Conservation (phyloP, 495 filamentous ascomycete species). For the Chlorociboria aeruginascens region DNA sequence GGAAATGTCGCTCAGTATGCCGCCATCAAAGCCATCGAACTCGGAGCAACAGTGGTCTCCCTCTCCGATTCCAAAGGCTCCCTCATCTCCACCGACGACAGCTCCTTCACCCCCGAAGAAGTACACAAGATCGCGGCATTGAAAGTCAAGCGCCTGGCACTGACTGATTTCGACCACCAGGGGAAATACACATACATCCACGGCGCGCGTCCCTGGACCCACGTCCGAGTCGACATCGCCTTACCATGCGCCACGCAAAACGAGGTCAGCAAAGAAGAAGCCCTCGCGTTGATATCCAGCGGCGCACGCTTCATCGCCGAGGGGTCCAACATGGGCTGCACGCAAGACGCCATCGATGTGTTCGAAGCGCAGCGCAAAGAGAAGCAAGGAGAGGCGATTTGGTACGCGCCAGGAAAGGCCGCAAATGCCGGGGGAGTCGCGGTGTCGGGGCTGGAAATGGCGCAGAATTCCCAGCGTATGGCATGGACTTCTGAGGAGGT, state of each 20-base stretch:
- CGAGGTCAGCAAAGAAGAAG: conserved; percentile 86
- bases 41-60: conserved; percentile 84
- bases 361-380: conserved; percentile 74
- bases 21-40: conserved; percentile 92
- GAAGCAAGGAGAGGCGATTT: conserved; percentile 63
- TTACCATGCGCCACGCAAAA: conserved; percentile 95
- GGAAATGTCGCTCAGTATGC: conserved; percentile 98
- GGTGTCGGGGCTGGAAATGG: conserved; percentile 97
- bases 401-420: conserved; percentile 95
- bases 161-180: conserved; percentile 44
- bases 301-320: conserved; percentile 86
- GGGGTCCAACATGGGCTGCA: conserved; percentile 98
- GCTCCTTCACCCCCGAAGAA: conserved; percentile 64
- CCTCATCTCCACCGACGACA: conserved; percentile 55
- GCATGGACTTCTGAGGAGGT: conserved; percentile 83
- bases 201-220: conserved; percentile 81
- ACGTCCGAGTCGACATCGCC: conserved; percentile 82
- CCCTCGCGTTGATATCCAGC: conserved; percentile 60
- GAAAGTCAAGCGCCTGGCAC: conserved; percentile 78
- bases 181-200: conserved; percentile 77
- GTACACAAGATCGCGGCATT: conserved; percentile 63
- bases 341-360: conserved; percentile 84
- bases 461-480: conserved; percentile 84
- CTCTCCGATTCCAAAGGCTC: conserved; percentile 88
- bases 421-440: conserved; percentile 97